These are phyloP conservation scores for Raddia guianensis DNA, from an alignment of 176 grass and related monocot species.

Conservation along the genomic window DNA sequence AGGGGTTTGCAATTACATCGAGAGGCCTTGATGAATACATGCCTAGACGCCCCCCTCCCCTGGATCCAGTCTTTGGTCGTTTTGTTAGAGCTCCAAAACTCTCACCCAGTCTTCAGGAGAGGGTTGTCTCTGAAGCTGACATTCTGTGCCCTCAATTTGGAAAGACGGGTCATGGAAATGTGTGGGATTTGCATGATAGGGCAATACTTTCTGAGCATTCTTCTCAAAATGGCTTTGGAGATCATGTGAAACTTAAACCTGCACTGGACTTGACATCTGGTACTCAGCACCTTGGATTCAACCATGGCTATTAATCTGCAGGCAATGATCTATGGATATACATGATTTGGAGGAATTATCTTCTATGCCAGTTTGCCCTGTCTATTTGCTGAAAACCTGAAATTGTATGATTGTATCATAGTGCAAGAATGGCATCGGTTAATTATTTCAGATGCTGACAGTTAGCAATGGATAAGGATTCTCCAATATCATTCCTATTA, in stretches of 20 bases:
- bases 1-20: constrained; percentile 51
- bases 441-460: constrained; percentile 60
- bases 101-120: constrained; percentile 57
- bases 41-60: constrained; percentile 24
- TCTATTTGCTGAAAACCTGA: constrained; percentile 35
- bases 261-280: constrained; percentile 64
- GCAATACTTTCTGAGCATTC: constrained; percentile 50
- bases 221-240: constrained; percentile 46
- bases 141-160: constrained; percentile 77
- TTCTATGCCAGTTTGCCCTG: constrained; percentile 32
- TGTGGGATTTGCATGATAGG: constrained; percentile 58
- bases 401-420: constrained; percentile 60
- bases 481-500: constrained; percentile 26
- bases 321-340: constrained; percentile 34
- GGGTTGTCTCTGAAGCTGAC: constrained; percentile 60
- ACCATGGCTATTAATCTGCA: constrained; percentile 46
- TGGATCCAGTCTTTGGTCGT: constrained; percentile 43
- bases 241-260: constrained; percentile 64
- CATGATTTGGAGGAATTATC: constrained; percentile 36
- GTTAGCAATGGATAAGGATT: constrained; percentile 47
- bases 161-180: constrained; percentile 64
- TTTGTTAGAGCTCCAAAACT: constrained; percentile 61
- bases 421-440: constrained; percentile 39
- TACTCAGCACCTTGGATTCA: constrained; percentile 26
- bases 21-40: constrained; percentile 48